Evolutionary conservation across 345 rosid species (phyloP).

Genomic region (Populus simonii): DNA sequence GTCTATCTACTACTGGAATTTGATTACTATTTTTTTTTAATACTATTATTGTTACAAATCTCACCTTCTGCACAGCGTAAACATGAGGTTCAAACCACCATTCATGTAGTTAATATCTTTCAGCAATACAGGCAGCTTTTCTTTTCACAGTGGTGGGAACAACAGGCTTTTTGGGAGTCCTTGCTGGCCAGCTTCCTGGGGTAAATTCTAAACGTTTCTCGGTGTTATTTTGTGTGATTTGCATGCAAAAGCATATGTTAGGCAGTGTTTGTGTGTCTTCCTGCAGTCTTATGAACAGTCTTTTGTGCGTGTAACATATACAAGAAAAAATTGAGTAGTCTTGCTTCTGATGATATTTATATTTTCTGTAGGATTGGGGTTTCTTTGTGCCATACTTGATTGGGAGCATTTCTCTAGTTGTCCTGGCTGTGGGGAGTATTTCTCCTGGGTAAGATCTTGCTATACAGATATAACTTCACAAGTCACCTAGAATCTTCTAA

Average conservation of each 20-base stretch:
- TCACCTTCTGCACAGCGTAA: background rate
- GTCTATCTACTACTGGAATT: background rate
- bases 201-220: conserved; percentile 31
- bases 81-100: background rate
- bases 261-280: too few species aligned
- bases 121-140: conserved; percentile 86
- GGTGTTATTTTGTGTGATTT: background rate
- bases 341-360: background rate
- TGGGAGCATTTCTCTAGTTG: conserved; percentile 86
- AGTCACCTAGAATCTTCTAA: background rate
- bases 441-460: conserved; percentile 67
- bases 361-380: conserved; percentile 80
- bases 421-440: conserved; percentile 79
- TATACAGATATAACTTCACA: background rate
- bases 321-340: background rate
- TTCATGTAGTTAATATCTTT: conserved; percentile 33
- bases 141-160: conserved; percentile 88
- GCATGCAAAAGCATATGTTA: too few species aligned
- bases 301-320: background rate
- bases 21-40: background rate
- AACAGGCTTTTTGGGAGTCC: conserved; percentile 69
- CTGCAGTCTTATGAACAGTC: too few species aligned
- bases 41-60: background rate
- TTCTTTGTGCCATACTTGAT: conserved; percentile 88
- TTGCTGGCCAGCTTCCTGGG: conserved; percentile 96